These are phyloP conservation scores for Diplodia corticola DNA, from an alignment of 2,329 filamentous ascomycete species.

Conservation along the genomic window DNA sequence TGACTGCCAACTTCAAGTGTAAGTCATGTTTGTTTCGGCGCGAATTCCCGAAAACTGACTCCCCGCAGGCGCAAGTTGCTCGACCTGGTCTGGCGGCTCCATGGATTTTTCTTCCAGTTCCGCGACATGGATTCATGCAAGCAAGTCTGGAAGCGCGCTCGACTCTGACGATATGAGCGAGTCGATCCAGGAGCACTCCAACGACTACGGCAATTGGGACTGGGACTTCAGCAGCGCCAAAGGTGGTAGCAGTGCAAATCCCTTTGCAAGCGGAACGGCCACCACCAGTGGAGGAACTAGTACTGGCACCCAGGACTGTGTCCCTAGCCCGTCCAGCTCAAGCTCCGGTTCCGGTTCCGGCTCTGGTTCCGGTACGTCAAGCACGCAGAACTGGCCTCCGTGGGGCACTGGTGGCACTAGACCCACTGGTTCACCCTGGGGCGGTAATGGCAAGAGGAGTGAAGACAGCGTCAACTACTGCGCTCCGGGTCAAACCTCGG, in stretches of 20 bases:
- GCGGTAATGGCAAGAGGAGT: conserved; percentile 25
- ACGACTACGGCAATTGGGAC: conserved; percentile 41
- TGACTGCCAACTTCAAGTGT: conserved; percentile 60
- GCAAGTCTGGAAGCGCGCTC: conserved; percentile 48
- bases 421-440: not conserved
- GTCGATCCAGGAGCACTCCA: conserved; percentile 49
- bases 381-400: conserved; percentile 19
- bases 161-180: conserved; percentile 48
- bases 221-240: conserved; percentile 53
- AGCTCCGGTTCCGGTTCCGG: conserved; percentile 21
- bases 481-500: conserved; percentile 27
- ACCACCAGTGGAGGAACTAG: conserved; percentile 10
- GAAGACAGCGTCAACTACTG: conserved; percentile 31
- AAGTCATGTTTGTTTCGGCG: conserved; percentile 26
- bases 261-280: conserved; percentile 34
- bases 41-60: not conserved
- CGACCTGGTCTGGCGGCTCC: conserved; percentile 53
- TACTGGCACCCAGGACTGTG: conserved; percentile 31
- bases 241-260: conserved; percentile 50
- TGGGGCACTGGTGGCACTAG: conserved; percentile 13
- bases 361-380: conserved; percentile 22
- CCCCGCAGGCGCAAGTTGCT: conserved; percentile 51
- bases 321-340: conserved; percentile 30
- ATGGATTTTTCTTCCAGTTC: conserved; percentile 50
- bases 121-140: conserved; percentile 55